Conservation (phyloP, 305 asterid species). For the Fraxinus platypoda region DNA sequence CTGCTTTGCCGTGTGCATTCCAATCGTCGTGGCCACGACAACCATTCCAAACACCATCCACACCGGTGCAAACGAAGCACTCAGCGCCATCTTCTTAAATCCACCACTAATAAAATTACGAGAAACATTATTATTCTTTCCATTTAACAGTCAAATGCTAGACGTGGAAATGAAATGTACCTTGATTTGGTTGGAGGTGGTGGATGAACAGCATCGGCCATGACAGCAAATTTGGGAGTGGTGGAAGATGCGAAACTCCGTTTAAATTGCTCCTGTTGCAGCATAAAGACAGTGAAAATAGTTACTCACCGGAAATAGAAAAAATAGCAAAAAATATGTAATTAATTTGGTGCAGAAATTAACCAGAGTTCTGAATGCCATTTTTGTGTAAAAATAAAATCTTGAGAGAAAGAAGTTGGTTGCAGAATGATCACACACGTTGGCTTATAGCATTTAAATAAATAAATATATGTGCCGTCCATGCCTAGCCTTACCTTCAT, state of each 20-base stretch:
- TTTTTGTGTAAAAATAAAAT: constrained; percentile 2
- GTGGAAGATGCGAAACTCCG: constrained; percentile 23
- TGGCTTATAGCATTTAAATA: neutral
- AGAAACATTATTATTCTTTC: neutral
- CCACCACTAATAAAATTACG: neutral
- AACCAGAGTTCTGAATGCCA: constrained; percentile 30
- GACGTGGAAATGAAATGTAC: neutral
- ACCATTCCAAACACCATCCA: constrained; percentile 41
- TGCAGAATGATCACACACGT: neutral
- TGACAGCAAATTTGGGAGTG: constrained; percentile 17
- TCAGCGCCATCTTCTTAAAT: neutral
- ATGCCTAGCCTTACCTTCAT: neutral
- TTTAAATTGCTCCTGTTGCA: constrained; percentile 20
- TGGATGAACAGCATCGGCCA: neutral
- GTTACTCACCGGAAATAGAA: neutral
- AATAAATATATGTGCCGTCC: neutral
- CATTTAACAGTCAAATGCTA: neutral
- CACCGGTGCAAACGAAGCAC: constrained; percentile 24
- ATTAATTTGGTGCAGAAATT: neutral
- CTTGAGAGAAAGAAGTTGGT: neutral
- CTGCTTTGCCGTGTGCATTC: constrained; percentile 39
- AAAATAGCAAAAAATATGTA: neutral
- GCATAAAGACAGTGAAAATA: neutral
- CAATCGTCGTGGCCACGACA: constrained; percentile 29
- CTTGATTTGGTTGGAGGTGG: neutral